Base-by-base conservation (phyloP, 2,329 filamentous ascomycete genomes). In the Amylocarpus encephaloides region DNA sequence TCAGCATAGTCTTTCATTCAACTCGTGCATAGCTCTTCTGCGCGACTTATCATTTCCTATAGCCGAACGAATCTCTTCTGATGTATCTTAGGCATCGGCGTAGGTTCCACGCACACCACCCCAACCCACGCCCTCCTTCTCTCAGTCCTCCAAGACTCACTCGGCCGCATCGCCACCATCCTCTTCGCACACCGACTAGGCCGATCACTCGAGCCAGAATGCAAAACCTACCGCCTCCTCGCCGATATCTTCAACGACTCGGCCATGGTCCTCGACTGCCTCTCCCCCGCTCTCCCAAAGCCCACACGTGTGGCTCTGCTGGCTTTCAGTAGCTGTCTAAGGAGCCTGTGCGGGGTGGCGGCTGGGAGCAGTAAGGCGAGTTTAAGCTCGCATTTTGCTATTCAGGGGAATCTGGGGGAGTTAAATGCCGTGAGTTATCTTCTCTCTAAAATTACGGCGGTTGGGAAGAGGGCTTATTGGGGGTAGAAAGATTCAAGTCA, bases 331-430 rank as follows among this genome's bases (percentile, higher is more conserved):
- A 83, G 82, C 53, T 73, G 84, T 7, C 68, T 86, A 48, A 70
- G 83, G 36, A 77, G 81, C 0, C 71, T 96, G 0, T 97, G 93
- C 64, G 93, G 92, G 22, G 90, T 97, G 5, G 88, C 92, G 0
- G 92, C 89, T 0, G 89, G 87, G 11, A 90, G 88, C 48, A 86
- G 88, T 56, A 97, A 97, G 68, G 92, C 92, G 1, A 91, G 86
- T 54, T 71, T 98, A 59, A 93, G 88, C 64, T 86, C 88, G 10
- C 93, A 98, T 69, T 97, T 98, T 73, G 90, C 92, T 7, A 81
- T 76, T 58, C 82, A 83, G 64, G 88, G 89, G 34, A 97, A 96
- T 66, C 71, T 97, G 40, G 92, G 88, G 1, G 92, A 97, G 67
- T 75, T 98, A 50, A 97, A 96, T 70, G 91, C 92, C 50, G 78